Evolutionary conservation across 192 early-diverging fungal genomes (phyloP), one percentile per base, ranked within the genome.

Genomic region (Coemansia sp.): DNA sequence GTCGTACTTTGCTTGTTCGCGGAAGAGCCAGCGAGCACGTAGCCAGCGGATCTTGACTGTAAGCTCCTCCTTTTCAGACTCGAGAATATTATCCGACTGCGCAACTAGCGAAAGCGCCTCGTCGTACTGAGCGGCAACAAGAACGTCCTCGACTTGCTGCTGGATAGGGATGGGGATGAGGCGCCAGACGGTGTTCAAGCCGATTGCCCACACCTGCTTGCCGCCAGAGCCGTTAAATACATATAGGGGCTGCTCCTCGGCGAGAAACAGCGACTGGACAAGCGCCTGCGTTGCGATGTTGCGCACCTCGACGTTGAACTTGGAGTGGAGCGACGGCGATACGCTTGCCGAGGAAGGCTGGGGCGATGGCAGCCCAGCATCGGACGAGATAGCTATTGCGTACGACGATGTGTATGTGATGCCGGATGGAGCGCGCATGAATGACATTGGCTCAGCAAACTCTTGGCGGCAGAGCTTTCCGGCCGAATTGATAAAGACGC

Each of bases 211-310:
- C 15, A 92, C 82, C 22, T 89, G 85, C 63, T 91, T 91, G 36
- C 91, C 91, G 68, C 87, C 85, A 49, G 87, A 82, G 41, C 89
- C 81, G 40, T 88, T 79, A n/a, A 83, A 77, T 15, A 77, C 61
- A 2, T 64, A 52, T 20, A 63, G 35, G 7, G 80, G 80, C 35
- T 86, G 83, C 34, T 90, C 83, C 35, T 76, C 77, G 1, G 83
- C 67, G 32, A 98, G 78, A 17, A 87, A 84, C 13, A 95, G 85
- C 34, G 85, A 82, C 71, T 98, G 96, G 5, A 98, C 91, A 22
- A 95, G 73, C 3, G 87, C 87, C 53, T 89, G 88, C 0, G 92
- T 91, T 48, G 84, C 89, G 50, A 97, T 88, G 53, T 92, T 94
- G 66, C 92, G 86, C 15, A 98, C 91, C 69, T 95, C 92, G 0